Evolutionary conservation across 148 eudicot species (phyloP), one percentile per base, ranked within the genome.

Genomic region (Rhododendron vialii): DNA sequence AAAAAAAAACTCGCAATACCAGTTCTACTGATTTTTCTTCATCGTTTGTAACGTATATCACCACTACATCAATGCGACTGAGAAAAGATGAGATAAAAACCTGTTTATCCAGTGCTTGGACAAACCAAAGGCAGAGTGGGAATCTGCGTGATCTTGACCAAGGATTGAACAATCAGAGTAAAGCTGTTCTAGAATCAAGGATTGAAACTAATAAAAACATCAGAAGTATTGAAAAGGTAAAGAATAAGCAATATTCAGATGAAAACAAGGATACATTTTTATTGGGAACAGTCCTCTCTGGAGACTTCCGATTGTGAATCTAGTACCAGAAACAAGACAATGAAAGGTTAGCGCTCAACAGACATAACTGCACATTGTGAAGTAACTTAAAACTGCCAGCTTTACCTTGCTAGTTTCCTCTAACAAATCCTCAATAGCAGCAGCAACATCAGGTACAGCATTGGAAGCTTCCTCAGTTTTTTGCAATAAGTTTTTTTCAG

Each of bases 381-480:
- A 82, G 48, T n/a, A 65, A 82, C 43, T 77, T 78, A 86, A 78
- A 47, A 55, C 4, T 82, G 87, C 84, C 47, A 80, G 47, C 28
- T 51, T 80, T 82, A 95, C 99, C 96, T 95, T 97, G 88, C 95
- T 95, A 67, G 98, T 95, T 85, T 97, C 94, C 91, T 92, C 98
- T 87, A 95, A 86, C 92, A 96, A 91, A 89, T 95, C 98, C 90
- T 95, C 99, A 76, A 97, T 94, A 84, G 94, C 98, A 78, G 98
- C 89, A 88, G 98, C 99, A 53, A 94, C 96, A 87, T 97, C 99
- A 90, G 94, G 95, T 82, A 88, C 92, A 80, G 63, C 79, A 59
- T 82, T 84, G 82, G 90, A 78, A 85, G 85, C 87, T 90, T 87
- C 94, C 83, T 76, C 86, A 43, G 47, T 63, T 80, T 76, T 86